These are phyloP conservation scores for Xerocomellus chrysenteron DNA, from an alignment of 768 basidiomycete genomes.

Conservation along the genomic window DNA sequence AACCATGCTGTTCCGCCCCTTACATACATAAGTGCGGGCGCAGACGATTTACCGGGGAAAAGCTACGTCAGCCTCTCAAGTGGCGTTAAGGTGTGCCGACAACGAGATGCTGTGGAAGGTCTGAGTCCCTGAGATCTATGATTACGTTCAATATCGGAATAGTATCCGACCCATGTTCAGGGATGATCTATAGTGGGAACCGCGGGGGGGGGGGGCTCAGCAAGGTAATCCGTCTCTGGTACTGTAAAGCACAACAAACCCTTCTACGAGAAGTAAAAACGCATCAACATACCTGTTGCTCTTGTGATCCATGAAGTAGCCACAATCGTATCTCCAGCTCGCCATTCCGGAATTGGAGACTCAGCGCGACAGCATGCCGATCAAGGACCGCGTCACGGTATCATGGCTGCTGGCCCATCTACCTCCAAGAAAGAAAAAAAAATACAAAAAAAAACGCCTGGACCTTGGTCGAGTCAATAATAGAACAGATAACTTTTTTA, in stretches of 20 bases:
- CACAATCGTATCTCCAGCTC: neutral
- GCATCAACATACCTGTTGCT: neutral
- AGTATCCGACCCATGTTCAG: neutral
- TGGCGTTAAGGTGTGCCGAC: neutral
- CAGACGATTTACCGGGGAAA: neutral
- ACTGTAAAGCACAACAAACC: neutral
- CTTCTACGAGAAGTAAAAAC: neutral
- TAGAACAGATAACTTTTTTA: neutral
- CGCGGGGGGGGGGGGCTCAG: neutral
- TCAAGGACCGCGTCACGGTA: neutral
- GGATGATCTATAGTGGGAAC: constrained; percentile 7
- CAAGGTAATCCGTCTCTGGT: neutral
- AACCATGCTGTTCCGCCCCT: constrained; percentile 13
- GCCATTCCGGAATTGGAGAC: neutral
- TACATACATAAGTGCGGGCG: neutral
- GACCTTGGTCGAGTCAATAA: neutral
- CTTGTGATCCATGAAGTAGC: neutral
- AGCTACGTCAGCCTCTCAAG: neutral
- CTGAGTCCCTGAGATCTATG: neutral
- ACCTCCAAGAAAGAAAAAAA: neutral
- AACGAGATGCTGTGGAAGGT: neutral
- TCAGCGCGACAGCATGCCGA: neutral
- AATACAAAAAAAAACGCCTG: neutral
- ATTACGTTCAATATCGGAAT: neutral
- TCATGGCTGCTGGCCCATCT: neutral